Base-by-base conservation (phyloP, 345 rosid species). In the Erucastrum elatum region DNA sequence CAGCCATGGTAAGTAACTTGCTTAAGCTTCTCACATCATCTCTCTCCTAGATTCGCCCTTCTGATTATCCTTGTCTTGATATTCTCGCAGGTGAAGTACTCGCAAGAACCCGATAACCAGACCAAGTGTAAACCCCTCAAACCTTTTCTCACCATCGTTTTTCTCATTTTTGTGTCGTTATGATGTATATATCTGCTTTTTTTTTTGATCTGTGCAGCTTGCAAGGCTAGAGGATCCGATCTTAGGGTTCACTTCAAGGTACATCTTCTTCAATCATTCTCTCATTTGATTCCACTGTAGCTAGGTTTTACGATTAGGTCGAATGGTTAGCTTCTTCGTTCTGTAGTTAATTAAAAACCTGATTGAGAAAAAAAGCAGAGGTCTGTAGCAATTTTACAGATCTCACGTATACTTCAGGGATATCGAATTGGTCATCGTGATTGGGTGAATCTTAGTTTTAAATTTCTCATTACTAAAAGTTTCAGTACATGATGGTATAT, bases 231-330 rank as follows among this genome's bases (percentile, higher is more conserved):
- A 77, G 99, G 97, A 31, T 85, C 94, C 35, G 94, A 93, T 84
- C 98, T 93, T 62, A 87, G 99, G 81, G 94, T 89, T 84, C 99
- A 91, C 82, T 95, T 95, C 82, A 95, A 95, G 97, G 98, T 93
- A 49, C 66, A 27, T 2, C 46, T 75, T 46, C 3, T n/a, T 5
- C 2, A 8, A 46, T 5, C 56, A 2, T 15, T 16, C 34, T 27
- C 1, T 21, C 5, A 7, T 27, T 33, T 39, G 17, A 8, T 15
- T 56, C 62, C 7, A 4, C 7, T 35, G 7, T 51, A n/a, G 53
- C 15, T 25, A 64, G 53, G 15, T 5, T 53, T 49, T 68, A 10
- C 21, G 12, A 49, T 75, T 16, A 39, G 8, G 30, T 21, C 21
- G 31, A 70, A 71, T 35, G 51, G 4, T 63, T 63, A 37, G 46